Evolutionary conservation across 148 eudicot species (phyloP).

Genomic region (Rhododendron ferrugineum): DNA sequence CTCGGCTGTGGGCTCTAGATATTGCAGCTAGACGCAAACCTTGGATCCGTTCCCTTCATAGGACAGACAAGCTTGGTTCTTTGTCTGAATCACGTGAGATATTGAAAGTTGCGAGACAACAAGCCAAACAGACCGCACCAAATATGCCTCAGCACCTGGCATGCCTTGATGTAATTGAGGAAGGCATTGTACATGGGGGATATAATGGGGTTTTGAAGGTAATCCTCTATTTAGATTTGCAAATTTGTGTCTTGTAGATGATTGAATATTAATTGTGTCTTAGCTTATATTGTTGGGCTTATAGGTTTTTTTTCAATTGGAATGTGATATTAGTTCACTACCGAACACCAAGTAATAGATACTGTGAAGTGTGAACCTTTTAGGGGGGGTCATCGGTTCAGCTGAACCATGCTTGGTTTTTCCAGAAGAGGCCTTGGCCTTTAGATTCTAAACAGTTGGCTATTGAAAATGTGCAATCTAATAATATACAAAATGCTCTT

Average conservation of each 20-base stretch:
- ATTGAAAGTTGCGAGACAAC: constrained; percentile 59
- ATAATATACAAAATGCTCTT: constrained; percentile 6
- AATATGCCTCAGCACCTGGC: constrained; percentile 88
- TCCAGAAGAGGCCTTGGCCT: neutral
- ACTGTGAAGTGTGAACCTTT: neutral
- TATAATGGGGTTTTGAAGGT: constrained; percentile 77
- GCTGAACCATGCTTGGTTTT: neutral
- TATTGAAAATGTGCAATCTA: neutral
- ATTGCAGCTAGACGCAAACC: constrained; percentile 73
- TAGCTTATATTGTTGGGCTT: neutral
- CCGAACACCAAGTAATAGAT: neutral
- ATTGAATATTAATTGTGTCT: neutral
- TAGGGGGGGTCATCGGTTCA: neutral
- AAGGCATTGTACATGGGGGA: constrained; percentile 82
- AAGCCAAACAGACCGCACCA: constrained; percentile 62
- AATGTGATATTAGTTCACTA: neutral
- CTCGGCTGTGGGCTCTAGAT: constrained; percentile 81
- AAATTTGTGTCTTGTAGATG: neutral
- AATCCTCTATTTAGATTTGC: constrained; percentile 13
- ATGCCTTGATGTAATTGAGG: constrained; percentile 85
- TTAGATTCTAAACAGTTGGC: neutral
- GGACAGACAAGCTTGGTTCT: constrained; percentile 71
- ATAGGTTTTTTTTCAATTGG: constrained; percentile 1
- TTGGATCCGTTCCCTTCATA: constrained; percentile 77
- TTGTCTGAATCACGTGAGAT: constrained; percentile 58